Evolutionary conservation across 1,284 basidiomycete genomes (phyloP).

Genomic region (Tilletia horrida): DNA sequence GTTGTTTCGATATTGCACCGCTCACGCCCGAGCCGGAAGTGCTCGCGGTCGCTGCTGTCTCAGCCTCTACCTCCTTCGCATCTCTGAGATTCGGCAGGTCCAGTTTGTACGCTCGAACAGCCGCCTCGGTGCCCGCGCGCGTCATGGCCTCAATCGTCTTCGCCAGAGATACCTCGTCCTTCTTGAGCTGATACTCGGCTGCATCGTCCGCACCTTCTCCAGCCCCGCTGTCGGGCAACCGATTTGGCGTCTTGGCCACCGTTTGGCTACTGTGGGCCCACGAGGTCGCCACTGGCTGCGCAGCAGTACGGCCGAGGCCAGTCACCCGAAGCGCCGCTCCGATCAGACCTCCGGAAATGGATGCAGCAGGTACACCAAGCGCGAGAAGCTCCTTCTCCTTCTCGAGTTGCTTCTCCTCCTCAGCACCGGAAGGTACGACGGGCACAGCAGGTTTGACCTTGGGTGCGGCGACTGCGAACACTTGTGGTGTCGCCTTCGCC

Average conservation of each 20-base stretch:
- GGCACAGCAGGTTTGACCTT: conserved; percentile 1
- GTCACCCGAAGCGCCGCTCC: neutral
- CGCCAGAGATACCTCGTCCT: neutral
- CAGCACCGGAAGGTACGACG: neutral
- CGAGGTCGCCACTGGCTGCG: neutral
- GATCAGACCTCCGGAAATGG: neutral
- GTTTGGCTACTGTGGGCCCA: neutral
- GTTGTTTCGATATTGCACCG: neutral
- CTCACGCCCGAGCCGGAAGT: neutral
- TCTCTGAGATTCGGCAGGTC: neutral
- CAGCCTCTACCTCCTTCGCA: neutral
- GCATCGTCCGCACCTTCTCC: neutral
- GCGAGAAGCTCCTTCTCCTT: conserved; percentile 8
- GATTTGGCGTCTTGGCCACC: conserved; percentile 11
- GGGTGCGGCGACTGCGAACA: conserved; percentile 7
- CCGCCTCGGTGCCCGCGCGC: neutral
- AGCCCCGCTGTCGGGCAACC: neutral
- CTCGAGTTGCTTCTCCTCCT: neutral
- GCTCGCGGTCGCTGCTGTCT: neutral
- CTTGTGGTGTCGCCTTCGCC: neutral
- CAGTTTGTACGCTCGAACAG: neutral
- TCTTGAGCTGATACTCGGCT: neutral
- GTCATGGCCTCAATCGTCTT: neutral
- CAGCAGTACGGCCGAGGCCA: neutral
- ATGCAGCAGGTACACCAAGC: neutral